A percentile compares a stretch with the other conserved stretches of the same genome.
Conservation (phyloP, 345 rosid genomes). For the Aquilaria malaccensis region DNA sequence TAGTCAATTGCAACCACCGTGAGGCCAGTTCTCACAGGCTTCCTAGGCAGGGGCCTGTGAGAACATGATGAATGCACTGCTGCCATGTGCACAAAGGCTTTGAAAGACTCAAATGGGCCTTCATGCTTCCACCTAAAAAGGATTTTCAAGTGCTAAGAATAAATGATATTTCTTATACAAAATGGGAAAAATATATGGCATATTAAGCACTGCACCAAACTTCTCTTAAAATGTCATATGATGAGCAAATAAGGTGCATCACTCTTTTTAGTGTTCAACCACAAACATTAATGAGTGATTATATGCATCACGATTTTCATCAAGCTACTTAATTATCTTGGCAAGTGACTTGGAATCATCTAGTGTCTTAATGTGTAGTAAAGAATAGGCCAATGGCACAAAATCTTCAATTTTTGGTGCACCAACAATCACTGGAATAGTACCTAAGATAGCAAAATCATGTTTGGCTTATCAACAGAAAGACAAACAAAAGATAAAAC, state of each 20-base stretch:
- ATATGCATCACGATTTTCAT: slow-evolving; percentile 59
- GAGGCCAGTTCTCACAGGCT: too few relatives aligned
- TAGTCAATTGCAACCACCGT: too few relatives aligned
- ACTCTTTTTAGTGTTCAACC: not conserved
- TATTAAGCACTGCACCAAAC: too few relatives aligned
- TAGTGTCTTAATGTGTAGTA: slow-evolving; percentile 60
- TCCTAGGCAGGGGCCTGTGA: slow-evolving; percentile 17
- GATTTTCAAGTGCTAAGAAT: slow-evolving; percentile 10
- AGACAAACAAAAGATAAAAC: not conserved
- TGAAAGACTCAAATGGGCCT: slow-evolving; percentile 93
- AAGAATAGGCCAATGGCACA: slow-evolving; percentile 56
- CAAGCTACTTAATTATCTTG: slow-evolving; percentile 64
- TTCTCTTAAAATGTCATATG: not conserved
- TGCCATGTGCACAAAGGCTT: slow-evolving; percentile 96
- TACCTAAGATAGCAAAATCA: slow-evolving; percentile 34
- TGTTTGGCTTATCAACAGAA: slow-evolving; percentile 5
- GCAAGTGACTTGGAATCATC: slow-evolving; percentile 57
- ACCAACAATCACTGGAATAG: slow-evolving; percentile 88
- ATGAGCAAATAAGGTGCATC: too few relatives aligned
- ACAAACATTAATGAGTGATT: slow-evolving; percentile 66
- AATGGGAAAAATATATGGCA: not conserved
- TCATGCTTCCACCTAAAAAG: slow-evolving; percentile 81
- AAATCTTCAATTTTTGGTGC: slow-evolving; percentile 89
- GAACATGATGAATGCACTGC: slow-evolving; percentile 96
- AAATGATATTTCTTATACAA: not conserved